These are phyloP conservation scores for Colletotrichum sp. DNA, from an alignment of 2,329 filamentous ascomycete species.

Conservation along the genomic window DNA sequence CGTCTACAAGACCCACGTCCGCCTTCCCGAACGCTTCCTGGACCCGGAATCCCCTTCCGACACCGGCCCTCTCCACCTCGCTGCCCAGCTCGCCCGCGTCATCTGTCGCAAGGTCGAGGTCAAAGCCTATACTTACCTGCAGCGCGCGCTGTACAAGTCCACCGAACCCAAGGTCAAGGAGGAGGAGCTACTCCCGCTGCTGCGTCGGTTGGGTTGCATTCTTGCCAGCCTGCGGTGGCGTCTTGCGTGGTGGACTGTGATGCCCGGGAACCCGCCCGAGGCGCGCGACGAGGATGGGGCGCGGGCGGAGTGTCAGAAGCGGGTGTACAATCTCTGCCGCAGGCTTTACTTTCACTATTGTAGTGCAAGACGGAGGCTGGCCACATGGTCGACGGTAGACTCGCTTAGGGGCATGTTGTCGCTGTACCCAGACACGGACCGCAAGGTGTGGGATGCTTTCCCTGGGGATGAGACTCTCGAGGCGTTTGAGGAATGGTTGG, in stretches of 20 bases:
- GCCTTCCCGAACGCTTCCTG: constrained; percentile 35
- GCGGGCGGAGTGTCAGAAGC: constrained; percentile 41
- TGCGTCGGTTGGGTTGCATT: constrained; percentile 11
- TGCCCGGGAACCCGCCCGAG: constrained; percentile 33
- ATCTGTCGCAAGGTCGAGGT: constrained; percentile 50
- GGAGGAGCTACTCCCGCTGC: constrained; percentile 32
- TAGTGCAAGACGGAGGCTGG: constrained; percentile 43
- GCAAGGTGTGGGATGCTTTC: constrained; percentile 45
- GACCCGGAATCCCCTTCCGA: constrained; percentile 37
- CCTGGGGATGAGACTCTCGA: constrained; percentile 39
- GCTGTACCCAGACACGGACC: constrained; percentile 43
- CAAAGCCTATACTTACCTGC: constrained; percentile 46
- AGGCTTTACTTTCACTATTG: constrained; percentile 52
- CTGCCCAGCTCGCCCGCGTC: constrained; percentile 48
- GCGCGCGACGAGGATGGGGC: constrained; percentile 37
- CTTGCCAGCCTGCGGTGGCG: constrained; percentile 48
- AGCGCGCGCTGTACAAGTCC: constrained; percentile 30
- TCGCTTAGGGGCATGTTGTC: constrained; percentile 41
- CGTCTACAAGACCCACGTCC: constrained; percentile 25
- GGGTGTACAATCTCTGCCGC: constrained; percentile 43
- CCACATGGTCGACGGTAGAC: constrained; percentile 38
- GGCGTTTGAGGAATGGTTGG: constrained; percentile 45
- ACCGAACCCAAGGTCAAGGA: not conserved
- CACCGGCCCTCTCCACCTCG: constrained; percentile 43
- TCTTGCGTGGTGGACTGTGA: constrained; percentile 46